phyloP scores from a whole-genome alignment of 495 filamentous ascomycete species.

The Evansstolkia leycettana region DNA sequence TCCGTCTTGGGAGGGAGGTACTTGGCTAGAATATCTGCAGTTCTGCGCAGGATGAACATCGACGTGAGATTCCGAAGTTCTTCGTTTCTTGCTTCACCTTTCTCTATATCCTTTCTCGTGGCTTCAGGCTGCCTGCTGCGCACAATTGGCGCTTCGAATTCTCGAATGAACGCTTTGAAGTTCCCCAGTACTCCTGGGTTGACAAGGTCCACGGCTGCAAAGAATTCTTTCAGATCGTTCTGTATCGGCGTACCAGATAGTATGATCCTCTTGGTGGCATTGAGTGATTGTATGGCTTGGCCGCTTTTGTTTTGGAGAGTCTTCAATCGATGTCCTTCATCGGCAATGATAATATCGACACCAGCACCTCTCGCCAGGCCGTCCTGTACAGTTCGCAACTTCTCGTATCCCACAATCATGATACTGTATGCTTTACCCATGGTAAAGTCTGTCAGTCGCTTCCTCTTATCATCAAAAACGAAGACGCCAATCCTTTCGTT shows the following conservation, averaged over 20 bases:
- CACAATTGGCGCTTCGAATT: slow-evolving; percentile 64
- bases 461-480: slow-evolving; percentile 54
- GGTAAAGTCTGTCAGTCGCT: slow-evolving; percentile 61
- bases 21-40: slow-evolving; percentile 59
- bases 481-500: slow-evolving; percentile 68
- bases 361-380: slow-evolving; percentile 50
- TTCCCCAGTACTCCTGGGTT: slow-evolving; percentile 63
- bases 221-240: slow-evolving; percentile 73
- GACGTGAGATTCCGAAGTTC: slow-evolving; percentile 57
- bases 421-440: slow-evolving; percentile 61
- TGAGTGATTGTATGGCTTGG: slow-evolving; percentile 59
- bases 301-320: slow-evolving; percentile 74
- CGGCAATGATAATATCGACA: slow-evolving; percentile 69
- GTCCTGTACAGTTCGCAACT: slow-evolving; percentile 54
- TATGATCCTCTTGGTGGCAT: slow-evolving; percentile 54
- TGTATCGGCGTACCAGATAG: slow-evolving; percentile 71
- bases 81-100: slow-evolving; percentile 55
- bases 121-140: slow-evolving; percentile 63
- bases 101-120: slow-evolving; percentile 52
- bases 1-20: slow-evolving; percentile 71
- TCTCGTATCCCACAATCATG: slow-evolving; percentile 80
- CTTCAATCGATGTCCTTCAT: slow-evolving; percentile 74
- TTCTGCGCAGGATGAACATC: slow-evolving; percentile 65
- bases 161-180: slow-evolving; percentile 55
- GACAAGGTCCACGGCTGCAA: slow-evolving; percentile 66